Evolutionary conservation across 2,329 filamentous ascomycete species (phyloP), one percentile per base, ranked within the genome.

Genomic region (Colletotrichum echinochloae): DNA sequence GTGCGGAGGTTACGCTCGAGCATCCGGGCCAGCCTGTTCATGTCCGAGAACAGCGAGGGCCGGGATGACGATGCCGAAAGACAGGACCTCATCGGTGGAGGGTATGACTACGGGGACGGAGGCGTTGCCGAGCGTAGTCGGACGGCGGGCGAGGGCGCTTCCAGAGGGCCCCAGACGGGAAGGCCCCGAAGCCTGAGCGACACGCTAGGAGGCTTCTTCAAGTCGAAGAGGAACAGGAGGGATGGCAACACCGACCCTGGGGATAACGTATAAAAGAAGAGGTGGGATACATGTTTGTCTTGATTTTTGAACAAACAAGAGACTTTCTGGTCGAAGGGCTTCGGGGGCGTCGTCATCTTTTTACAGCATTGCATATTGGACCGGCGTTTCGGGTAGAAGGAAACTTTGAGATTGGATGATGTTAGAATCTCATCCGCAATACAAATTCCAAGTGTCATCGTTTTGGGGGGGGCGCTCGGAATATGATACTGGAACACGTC

Each of bases 21-120:
- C 60, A 83, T 89, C 37, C 81, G 87, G 57, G 83, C 86, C 16
- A 88, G 87, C 64, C 79, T 89, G 44, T 89, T 87, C 76, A 85
- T 88, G 71, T 80, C 85, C 54, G 82, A 86, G 54, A 81, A 82
- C 23, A 80, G 81, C 26, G 80, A 83, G 37, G 76, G 77, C 16
- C 57, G 73, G 23, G 73, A 70, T 12, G 70, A 66, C 12, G 70
- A 75, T n/a, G 65, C 55, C 9, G 74, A 75, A 39, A 46, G 65
- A n/a, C 69, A 64, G 26, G 66, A 33, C 14, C 5, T 65, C 14
- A 26, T 61, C 33, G 23, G 39, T 14, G 37, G 46, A 20, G 52
- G 46, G 1, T 14, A 65, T 14, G 69, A 56, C 12, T 41, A 55
- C 39, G 48, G 30, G 9, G 60, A 65, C 26, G 60, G 60, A 16